Conservation (phyloP, 495 filamentous ascomycete species). For the Polyplosphaeria fusca region DNA sequence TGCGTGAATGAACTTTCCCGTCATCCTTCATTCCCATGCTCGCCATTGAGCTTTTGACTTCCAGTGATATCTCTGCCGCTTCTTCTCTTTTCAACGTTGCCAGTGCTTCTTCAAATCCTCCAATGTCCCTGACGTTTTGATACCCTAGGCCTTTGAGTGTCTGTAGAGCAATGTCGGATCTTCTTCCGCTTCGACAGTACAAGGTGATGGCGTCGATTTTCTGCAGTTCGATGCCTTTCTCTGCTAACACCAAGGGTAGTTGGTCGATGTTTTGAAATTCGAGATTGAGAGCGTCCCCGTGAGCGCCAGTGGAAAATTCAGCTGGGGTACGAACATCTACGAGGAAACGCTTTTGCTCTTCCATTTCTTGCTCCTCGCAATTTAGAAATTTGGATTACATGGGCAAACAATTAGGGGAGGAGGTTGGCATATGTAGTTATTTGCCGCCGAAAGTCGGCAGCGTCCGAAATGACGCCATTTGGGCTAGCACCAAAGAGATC, state of each 20-base stretch:
- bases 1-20: not conserved
- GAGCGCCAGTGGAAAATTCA: constrained; percentile 23
- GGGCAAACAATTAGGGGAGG: too few species aligned
- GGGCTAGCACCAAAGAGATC: too few species aligned
- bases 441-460: too few species aligned
- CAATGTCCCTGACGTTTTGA: constrained; percentile 28
- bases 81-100: constrained; percentile 14
- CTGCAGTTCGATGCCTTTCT: not conserved
- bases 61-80: not conserved
- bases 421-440: too few species aligned
- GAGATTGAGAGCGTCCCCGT: constrained; percentile 21
- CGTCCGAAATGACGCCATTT: too few species aligned
- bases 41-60: not conserved
- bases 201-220: constrained; percentile 4
- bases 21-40: not conserved
- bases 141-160: constrained; percentile 25
- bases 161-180: constrained; percentile 26
- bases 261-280: constrained; percentile 51
- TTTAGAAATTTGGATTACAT: too few species aligned
- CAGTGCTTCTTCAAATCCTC: constrained; percentile 26
- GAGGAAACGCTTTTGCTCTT: constrained; percentile 6
- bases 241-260: constrained; percentile 59
- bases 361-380: too few species aligned
- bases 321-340: constrained; percentile 28
- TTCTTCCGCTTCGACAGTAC: constrained; percentile 20